Conservation (phyloP, 2,329 filamentous ascomycete genomes). For the Venturia oleaginea region DNA sequence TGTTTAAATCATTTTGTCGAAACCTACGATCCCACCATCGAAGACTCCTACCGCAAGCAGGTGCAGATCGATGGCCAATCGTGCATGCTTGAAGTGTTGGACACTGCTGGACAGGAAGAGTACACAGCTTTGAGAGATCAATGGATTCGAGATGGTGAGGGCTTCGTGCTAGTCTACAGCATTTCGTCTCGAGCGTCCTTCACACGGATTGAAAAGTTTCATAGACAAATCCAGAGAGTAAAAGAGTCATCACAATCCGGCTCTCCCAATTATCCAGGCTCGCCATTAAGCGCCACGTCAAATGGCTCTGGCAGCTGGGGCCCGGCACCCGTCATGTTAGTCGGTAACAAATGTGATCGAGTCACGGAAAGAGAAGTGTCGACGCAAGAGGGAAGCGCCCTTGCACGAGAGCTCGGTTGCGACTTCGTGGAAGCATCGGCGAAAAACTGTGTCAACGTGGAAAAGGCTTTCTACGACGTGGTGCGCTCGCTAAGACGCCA, state of each 20-base stretch:
- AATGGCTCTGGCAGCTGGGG: conserved; percentile 45
- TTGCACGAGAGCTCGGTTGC: conserved; percentile 86
- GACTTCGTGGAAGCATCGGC: conserved; percentile 96
- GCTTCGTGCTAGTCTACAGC: conserved; percentile 95
- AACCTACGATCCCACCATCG: conserved; percentile 65
- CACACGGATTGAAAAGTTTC: conserved; percentile 86
- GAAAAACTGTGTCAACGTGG: conserved; percentile 97
- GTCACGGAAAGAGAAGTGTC: conserved; percentile 94
- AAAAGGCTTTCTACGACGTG: conserved; percentile 97
- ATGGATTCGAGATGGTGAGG: conserved; percentile 97
- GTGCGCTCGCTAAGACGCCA: conserved; percentile 83
- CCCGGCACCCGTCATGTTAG: conserved; percentile 90
- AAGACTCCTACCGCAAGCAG: conserved; percentile 61
- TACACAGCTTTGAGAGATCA: conserved; percentile 95
- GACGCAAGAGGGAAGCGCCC: conserved; percentile 85
- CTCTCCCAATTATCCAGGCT: conserved; percentile 68
- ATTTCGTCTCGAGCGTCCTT: conserved; percentile 97
- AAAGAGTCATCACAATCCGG: conserved; percentile 74
- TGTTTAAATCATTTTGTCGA: conserved; percentile 98
- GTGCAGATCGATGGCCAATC: conserved; percentile 85
- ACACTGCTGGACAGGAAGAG: conserved; percentile 97
- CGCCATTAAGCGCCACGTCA: conserved; percentile 54
- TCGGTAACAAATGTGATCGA: conserved; percentile 96
- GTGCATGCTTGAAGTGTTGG: conserved; percentile 94
- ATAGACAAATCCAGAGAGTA: conserved; percentile 93